A percentile compares a stretch with the other conserved stretches of the same genome.
phyloP scores from a whole-genome alignment of 116 monocot species.

The Dioscorea cayenensis region DNA sequence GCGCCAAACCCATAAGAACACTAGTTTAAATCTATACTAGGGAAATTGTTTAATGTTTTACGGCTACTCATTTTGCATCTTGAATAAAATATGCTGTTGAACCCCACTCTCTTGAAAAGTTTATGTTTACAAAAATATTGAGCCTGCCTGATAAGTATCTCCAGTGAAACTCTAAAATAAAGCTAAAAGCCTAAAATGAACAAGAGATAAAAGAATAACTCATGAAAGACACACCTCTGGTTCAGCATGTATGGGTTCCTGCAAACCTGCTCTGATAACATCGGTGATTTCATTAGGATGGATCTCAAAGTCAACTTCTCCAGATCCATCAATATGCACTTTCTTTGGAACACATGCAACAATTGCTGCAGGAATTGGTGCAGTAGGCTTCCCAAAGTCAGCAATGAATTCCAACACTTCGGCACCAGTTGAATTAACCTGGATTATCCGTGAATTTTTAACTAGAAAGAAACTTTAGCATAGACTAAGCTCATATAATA shows the following conservation, averaged over 20 bases:
- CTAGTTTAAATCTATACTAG: too few relatives aligned
- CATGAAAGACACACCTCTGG: conserved; percentile 58
- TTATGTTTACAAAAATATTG: too few relatives aligned
- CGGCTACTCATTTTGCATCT: too few relatives aligned
- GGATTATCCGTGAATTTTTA: background rate
- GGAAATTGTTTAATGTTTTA: too few relatives aligned
- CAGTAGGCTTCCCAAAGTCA: conserved; percentile 72
- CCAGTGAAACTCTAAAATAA: background rate
- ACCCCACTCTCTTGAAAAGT: too few relatives aligned
- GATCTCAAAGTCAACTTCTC: conserved; percentile 75
- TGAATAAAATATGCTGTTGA: too few relatives aligned
- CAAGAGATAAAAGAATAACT: background rate
- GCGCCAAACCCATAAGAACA: too few relatives aligned
- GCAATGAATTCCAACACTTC: conserved; percentile 94
- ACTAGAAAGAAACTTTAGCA: background rate
- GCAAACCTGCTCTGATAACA: conserved; percentile 75
- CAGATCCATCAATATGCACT: conserved; percentile 71
- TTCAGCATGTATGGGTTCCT: conserved; percentile 85
- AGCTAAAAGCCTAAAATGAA: background rate
- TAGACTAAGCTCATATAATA: background rate
- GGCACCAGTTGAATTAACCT: conserved; percentile 89
- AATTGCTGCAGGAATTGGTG: conserved; percentile 93
- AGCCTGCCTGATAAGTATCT: too few relatives aligned
- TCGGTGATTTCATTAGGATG: conserved; percentile 73
- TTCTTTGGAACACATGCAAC: conserved; percentile 96